Evolutionary conservation across 164 flowering plant species (phyloP).

Genomic region (Berberis thunbergii): DNA sequence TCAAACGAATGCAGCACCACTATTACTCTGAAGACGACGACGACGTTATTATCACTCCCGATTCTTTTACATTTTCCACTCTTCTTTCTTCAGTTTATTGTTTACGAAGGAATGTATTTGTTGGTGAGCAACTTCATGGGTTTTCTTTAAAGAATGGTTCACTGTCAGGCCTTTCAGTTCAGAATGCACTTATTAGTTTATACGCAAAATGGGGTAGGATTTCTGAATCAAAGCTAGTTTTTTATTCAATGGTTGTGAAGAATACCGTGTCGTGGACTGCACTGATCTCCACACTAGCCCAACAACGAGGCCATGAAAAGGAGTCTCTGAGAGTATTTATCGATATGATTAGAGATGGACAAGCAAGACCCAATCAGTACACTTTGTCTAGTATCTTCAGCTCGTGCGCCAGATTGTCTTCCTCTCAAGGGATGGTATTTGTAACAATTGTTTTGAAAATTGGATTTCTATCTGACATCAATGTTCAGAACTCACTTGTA

Average conservation of each 20-base stretch:
- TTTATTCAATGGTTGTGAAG: neutral
- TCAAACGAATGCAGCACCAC: no score
- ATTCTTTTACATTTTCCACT: no score
- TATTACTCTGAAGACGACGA: no score
- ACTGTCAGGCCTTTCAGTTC: neutral
- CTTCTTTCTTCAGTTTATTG: no score
- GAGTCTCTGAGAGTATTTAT: conserved; percentile 48
- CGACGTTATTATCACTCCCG: no score
- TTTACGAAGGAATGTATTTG: neutral
- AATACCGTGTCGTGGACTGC: conserved; percentile 74
- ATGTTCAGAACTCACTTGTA: conserved; percentile 51
- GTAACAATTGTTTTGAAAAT: conserved; percentile 45
- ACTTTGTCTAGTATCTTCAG: conserved; percentile 53
- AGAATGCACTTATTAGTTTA: neutral
- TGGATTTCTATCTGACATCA: conserved; percentile 36
- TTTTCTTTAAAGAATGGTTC: neutral
- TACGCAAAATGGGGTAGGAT: neutral
- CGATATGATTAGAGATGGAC: conserved; percentile 33
- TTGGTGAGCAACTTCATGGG: neutral
- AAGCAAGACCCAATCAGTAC: conserved; percentile 47
- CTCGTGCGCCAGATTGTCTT: conserved; percentile 45
- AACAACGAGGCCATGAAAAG: conserved; percentile 37
- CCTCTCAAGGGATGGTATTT: conserved; percentile 56
- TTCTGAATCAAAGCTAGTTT: neutral
- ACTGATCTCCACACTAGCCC: conserved; percentile 64